Evolutionary conservation across 2,329 filamentous ascomycete species (phyloP), one percentile per base, ranked within the genome.

Genomic region (Cladophialophora yegresii): DNA sequence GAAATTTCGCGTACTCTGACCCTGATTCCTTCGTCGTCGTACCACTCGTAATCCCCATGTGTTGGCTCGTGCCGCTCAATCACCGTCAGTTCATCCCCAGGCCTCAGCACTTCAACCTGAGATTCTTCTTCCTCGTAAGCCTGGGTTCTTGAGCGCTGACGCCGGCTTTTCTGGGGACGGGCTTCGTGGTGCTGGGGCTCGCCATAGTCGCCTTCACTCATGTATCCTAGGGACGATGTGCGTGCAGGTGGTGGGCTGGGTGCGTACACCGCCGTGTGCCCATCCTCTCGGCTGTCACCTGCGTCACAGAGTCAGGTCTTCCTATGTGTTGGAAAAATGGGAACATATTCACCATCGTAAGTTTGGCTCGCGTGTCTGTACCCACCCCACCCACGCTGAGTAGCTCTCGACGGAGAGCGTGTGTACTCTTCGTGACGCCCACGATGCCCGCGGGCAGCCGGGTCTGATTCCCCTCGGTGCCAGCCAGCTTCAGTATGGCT

Each of bases 1-100:
- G 61, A 71, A 53, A 71, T 69, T 54, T 71, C 69, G 45, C 69
- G 69, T 32, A 71, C 69, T 58, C 63, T 62, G 7, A 71, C 64
- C 45, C 70, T 62, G 64, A 68, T 68, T 9, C 70, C 70, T 36
- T 67, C 56, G 32, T 58, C 30, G 49, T 71, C 70, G 43, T 69
- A 69, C 64, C 64, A 66, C 32, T 69, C 61, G 47, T 71, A 71
- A 45, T 70, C 65, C n/a, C 22, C 49, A 4, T n/a, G 32, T 60
- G 32, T 22, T 30, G 45, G 47, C 32, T n/a, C 47, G 43, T 61
- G 62, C 32, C 60, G 62, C 43, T 67, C 65, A 47, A 65, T 63
- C 33, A 65, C 40, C 32, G 60, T 63, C 30, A 67, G 23, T 53
- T 61, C 59, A 54, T 65, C 65, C 22, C 62, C 60, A 8, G 60